These are phyloP conservation scores for Sphaerostilbella broomeana DNA, from an alignment of 2,329 filamentous ascomycete genomes.

Conservation along the genomic window DNA sequence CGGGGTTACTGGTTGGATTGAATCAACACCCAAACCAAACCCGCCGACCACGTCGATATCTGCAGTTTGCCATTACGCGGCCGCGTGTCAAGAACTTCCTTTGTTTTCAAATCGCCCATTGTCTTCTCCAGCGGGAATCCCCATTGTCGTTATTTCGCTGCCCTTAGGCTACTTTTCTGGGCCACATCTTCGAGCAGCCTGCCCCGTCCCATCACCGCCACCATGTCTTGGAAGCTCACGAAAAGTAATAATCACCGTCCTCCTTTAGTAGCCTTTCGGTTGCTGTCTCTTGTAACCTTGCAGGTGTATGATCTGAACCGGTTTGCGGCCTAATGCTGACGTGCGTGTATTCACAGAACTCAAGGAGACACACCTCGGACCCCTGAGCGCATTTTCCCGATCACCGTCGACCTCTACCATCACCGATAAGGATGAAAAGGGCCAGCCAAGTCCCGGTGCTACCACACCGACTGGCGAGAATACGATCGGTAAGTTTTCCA, in stretches of 20 bases:
- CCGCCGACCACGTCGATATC: slow-evolving; percentile 6
- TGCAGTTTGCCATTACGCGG: slow-evolving; percentile 9
- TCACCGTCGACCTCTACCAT: slow-evolving; percentile 91
- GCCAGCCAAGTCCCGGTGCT: slow-evolving; percentile 43
- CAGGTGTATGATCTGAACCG: too few relatives aligned
- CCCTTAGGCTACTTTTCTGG: not conserved
- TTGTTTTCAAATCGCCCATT: not conserved
- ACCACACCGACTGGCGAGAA: slow-evolving; percentile 58
- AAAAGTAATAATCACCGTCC: too few relatives aligned
- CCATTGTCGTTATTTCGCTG: not conserved
- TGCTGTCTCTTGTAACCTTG: too few relatives aligned
- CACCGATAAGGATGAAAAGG: slow-evolving; percentile 59
- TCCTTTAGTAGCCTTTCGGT: too few relatives aligned
- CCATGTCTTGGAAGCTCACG: slow-evolving; percentile 53
- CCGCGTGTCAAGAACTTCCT: not conserved
- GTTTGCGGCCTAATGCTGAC: too few relatives aligned
- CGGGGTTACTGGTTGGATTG: slow-evolving; percentile 12
- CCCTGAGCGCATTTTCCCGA: slow-evolving; percentile 83
- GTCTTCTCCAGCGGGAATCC: not conserved
- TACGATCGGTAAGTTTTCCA: slow-evolving; percentile 60
- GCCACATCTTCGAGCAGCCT: not conserved
- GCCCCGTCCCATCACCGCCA: slow-evolving; percentile 18
- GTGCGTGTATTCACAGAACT: slow-evolving; percentile 60
- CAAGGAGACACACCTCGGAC: slow-evolving; percentile 94
- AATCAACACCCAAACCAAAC: slow-evolving; percentile 1